phyloP scores from a whole-genome alignment of 768 basidiomycete species.

The Tylopilus plumbeoviolaceoides region DNA sequence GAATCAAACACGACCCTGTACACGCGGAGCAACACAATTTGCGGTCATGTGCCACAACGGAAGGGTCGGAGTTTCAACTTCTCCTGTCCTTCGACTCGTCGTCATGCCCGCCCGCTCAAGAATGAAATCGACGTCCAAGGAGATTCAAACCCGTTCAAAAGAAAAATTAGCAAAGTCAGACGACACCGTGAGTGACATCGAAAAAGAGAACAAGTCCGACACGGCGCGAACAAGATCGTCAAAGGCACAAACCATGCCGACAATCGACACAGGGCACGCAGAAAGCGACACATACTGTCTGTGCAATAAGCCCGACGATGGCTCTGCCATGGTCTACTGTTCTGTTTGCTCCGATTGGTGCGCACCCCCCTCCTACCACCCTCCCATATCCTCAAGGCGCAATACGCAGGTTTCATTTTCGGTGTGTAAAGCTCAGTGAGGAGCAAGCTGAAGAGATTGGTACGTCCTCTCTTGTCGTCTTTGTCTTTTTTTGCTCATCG shows the following conservation, averaged over 20 bases:
- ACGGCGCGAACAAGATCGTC: conserved; percentile 16
- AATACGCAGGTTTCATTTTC: conserved; percentile 73
- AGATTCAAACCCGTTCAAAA: conserved; percentile 11
- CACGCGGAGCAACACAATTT: background rate
- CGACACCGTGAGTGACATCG: conserved; percentile 24
- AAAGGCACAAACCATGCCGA: conserved; percentile 17
- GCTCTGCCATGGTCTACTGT: conserved; percentile 78
- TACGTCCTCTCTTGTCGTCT: conserved; percentile 39
- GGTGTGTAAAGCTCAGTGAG: conserved; percentile 62
- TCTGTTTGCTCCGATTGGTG: conserved; percentile 70
- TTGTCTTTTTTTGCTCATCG: conserved; percentile 12
- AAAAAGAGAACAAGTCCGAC: conserved; percentile 30
- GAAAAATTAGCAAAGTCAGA: conserved; percentile 17
- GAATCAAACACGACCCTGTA: background rate
- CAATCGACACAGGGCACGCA: conserved; percentile 14
- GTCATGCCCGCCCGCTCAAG: conserved; percentile 47
- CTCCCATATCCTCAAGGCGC: conserved; percentile 2
- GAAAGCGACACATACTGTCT: conserved; percentile 42
- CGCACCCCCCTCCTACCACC: conserved; percentile 18
- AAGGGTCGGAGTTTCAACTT: conserved; percentile 31
- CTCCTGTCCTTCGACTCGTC: conserved; percentile 27
- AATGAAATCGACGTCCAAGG: conserved; percentile 33
- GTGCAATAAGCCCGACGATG: conserved; percentile 70
- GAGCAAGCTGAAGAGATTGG: conserved; percentile 74
- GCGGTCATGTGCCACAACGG: conserved; percentile 21